phyloP scores from a whole-genome alignment of 352 stramenopile genomes.

The Phytophthora aleatoria region DNA sequence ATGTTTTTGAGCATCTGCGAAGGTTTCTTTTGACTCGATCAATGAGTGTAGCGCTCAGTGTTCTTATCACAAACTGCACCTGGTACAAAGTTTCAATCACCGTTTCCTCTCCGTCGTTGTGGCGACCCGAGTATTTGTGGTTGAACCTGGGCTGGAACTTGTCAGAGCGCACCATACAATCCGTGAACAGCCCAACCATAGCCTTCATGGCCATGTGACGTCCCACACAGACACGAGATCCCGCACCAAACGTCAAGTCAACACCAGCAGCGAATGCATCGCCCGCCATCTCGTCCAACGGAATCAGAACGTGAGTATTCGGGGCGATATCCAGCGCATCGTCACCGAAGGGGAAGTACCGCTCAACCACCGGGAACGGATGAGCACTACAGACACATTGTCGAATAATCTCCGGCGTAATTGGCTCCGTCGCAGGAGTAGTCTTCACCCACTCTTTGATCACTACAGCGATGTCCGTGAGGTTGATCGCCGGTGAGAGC shows the following conservation, averaged over 20 bases:
- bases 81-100: constrained; percentile 32
- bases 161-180: constrained; percentile 30
- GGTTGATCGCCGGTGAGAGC: constrained; percentile 39
- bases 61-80: constrained; percentile 19
- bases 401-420: constrained; percentile 34
- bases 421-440: constrained; percentile 11
- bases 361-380: constrained; percentile 36
- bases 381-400: constrained; percentile 38
- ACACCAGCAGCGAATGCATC: constrained; percentile 37
- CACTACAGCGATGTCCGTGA: constrained; percentile 34
- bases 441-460: constrained; percentile 27
- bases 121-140: constrained; percentile 42
- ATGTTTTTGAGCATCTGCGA: background rate
- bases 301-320: constrained; percentile 40
- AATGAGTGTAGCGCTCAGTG: constrained; percentile 9
- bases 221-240: constrained; percentile 32
- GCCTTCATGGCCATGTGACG: constrained; percentile 46
- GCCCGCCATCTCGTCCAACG: constrained; percentile 36
- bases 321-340: constrained; percentile 20
- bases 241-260: constrained; percentile 40
- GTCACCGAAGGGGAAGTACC: constrained; percentile 29
- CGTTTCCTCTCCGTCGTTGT: constrained; percentile 41
- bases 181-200: constrained; percentile 38
- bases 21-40: constrained; percentile 9
- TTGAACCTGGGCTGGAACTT: constrained; percentile 32